Conservation (phyloP, 2,329 filamentous ascomycete genomes). For the Fulvia fulva region DNA sequence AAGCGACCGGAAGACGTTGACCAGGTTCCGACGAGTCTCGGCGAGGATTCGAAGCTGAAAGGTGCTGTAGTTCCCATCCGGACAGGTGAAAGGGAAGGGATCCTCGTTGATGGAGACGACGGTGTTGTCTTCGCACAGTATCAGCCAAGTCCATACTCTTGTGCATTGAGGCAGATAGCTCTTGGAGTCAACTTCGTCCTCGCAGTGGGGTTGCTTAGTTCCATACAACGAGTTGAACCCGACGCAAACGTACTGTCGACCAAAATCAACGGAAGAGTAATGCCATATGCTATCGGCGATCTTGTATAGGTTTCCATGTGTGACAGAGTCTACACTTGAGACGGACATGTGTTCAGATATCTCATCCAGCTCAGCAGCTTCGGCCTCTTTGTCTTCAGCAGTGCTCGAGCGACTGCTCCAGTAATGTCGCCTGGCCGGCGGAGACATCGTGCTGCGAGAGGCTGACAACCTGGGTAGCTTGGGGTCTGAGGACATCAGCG, state of each 20-base stretch:
- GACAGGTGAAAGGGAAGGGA: constrained; percentile 43
- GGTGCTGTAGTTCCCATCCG: constrained; percentile 34
- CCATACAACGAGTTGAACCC: constrained; percentile 64
- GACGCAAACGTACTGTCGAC: constrained; percentile 63
- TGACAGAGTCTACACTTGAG: constrained; percentile 22
- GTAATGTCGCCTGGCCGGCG: constrained; percentile 7
- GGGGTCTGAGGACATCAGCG: constrained; percentile 60
- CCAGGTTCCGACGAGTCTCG: constrained; percentile 54
- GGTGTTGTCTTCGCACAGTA: constrained; percentile 66
- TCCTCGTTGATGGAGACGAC: constrained; percentile 67
- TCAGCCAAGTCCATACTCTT: constrained; percentile 66
- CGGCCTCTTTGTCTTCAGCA: constrained; percentile 1
- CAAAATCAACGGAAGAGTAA: constrained; percentile 69
- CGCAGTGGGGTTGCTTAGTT: constrained; percentile 15
- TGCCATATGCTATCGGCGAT: constrained; percentile 70
- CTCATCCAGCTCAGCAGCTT: constrained; percentile 23
- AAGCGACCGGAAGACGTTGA: constrained; percentile 59
- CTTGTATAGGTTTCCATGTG: constrained; percentile 48
- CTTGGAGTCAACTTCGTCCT: background rate
- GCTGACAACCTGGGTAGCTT: constrained; percentile 24
- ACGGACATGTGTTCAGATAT: constrained; percentile 27
- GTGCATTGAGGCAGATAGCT: constrained; percentile 26
- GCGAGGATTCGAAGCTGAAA: constrained; percentile 47
- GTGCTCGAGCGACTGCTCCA: background rate
- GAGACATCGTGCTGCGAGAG: constrained; percentile 10